Percentiles rank a stretch among this genome's conserved stretches.
phyloP scores from a whole-genome alignment of 1,284 basidiomycete genomes.

The Psilocybe mexicana region DNA sequence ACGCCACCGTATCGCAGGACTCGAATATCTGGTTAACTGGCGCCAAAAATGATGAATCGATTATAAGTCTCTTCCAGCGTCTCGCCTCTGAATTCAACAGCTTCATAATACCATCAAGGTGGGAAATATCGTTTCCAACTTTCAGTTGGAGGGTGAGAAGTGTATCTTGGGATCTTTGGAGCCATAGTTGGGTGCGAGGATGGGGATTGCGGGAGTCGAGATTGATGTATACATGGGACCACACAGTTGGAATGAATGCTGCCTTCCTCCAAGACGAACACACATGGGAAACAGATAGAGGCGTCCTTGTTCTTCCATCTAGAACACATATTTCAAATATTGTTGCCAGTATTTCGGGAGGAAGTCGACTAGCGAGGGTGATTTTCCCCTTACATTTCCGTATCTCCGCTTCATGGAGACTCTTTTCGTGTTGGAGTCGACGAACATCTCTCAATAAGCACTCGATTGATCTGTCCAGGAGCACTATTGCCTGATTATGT shows the following conservation, averaged over 20 bases:
- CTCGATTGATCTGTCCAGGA: conserved; percentile 46
- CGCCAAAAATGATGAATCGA: conserved; percentile 39
- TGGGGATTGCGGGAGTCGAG: conserved; percentile 45
- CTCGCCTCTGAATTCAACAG: conserved; percentile 39
- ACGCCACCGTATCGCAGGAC: conserved; percentile 33
- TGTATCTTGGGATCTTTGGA: conserved; percentile 40
- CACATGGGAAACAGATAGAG: conserved; percentile 57
- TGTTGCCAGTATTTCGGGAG: conserved; percentile 53
- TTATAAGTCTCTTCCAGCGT: conserved; percentile 46
- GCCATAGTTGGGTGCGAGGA: conserved; percentile 49
- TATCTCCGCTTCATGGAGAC: conserved; percentile 41
- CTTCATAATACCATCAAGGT: conserved; percentile 36
- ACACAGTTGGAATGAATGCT: conserved; percentile 50
- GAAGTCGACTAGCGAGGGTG: conserved; percentile 56
- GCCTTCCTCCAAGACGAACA: conserved; percentile 62
- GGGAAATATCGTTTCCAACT: conserved; percentile 31
- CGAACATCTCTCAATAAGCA: conserved; percentile 40
- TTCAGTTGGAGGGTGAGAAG: conserved; percentile 44
- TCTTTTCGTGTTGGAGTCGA: conserved; percentile 44
- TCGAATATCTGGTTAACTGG: conserved; percentile 42
- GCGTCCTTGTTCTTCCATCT: conserved; percentile 55
- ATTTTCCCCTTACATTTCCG: conserved; percentile 47
- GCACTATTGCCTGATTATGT: conserved; percentile 42
- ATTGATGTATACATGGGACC: conserved; percentile 59
- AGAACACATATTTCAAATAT: conserved; percentile 54